Percentiles rank a stretch among this genome's conserved stretches.
phyloP scores from a whole-genome alignment of 2,329 filamentous ascomycete species.

The Byssoonygena ceratinophila region DNA sequence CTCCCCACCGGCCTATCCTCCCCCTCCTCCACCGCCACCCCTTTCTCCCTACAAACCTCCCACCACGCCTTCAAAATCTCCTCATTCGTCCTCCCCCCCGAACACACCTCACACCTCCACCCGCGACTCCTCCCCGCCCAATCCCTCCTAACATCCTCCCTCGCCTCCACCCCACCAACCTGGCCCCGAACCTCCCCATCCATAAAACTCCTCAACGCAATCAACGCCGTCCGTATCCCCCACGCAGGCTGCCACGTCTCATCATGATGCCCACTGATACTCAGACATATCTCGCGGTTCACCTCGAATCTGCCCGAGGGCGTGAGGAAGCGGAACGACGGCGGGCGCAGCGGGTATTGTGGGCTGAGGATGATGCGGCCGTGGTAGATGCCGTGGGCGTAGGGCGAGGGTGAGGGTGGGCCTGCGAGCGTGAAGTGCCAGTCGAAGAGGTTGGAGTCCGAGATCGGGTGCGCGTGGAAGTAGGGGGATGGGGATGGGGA shows the following conservation, averaged over 20 bases:
- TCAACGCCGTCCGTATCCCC: constrained; percentile 82
- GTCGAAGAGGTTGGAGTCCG: constrained; percentile 86
- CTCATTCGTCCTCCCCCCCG: constrained; percentile 51
- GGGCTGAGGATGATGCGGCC: constrained; percentile 86
- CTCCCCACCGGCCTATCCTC: constrained; percentile 23
- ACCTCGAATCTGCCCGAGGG: constrained; percentile 88
- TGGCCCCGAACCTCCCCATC: constrained; percentile 80
- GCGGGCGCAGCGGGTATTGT: constrained; percentile 81
- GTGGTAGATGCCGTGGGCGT: constrained; percentile 78
- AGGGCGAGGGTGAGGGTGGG: constrained; percentile 66
- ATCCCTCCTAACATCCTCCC: constrained; percentile 53
- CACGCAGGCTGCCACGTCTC: constrained; percentile 98
- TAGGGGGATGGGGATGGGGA: constrained; percentile 68
- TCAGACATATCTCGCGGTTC: constrained; percentile 92
- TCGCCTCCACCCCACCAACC: constrained; percentile 75
- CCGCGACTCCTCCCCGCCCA: constrained; percentile 56
- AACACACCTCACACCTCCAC: constrained; percentile 61
- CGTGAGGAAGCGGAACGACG: constrained; percentile 90
- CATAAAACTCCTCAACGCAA: constrained; percentile 78
- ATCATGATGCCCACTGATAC: constrained; percentile 89
- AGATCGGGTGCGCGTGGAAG: constrained; percentile 66
- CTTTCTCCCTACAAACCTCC: constrained; percentile 42
- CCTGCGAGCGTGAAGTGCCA: constrained; percentile 98
- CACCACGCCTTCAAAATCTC: constrained; percentile 65
- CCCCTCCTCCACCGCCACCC: constrained; percentile 33